Evolutionary conservation across 148 eudicot genomes (phyloP).

Genomic region (Selenicereus undatus): DNA sequence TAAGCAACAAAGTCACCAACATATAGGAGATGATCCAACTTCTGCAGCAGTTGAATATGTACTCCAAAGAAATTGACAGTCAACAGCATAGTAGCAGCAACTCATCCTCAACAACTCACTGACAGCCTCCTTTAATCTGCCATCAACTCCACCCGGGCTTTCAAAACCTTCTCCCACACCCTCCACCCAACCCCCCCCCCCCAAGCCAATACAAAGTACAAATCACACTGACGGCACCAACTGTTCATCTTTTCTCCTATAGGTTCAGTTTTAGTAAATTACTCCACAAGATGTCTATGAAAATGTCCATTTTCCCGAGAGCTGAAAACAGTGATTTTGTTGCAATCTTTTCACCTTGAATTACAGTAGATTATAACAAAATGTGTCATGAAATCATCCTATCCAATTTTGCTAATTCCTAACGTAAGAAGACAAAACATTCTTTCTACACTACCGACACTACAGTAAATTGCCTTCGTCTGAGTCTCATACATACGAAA

Average conservation of each 20-base stretch:
- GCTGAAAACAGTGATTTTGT: too few species aligned
- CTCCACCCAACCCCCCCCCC: neutral
- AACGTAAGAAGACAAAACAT: neutral
- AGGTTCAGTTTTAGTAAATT: too few species aligned
- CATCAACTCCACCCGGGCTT: neutral
- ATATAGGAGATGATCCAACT: neutral
- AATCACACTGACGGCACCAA: too few species aligned
- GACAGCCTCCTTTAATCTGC: neutral
- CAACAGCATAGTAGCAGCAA: neutral
- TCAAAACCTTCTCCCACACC: neutral
- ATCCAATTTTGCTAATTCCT: neutral
- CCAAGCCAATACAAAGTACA: neutral
- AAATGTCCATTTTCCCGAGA: too few species aligned
- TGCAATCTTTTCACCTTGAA: too few species aligned
- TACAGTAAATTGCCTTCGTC: neutral
- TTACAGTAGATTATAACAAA: too few species aligned
- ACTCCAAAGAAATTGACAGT: neutral
- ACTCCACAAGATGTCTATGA: too few species aligned
- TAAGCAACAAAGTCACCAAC: neutral
- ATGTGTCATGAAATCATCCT: neutral
- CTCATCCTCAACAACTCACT: neutral
- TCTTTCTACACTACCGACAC: neutral
- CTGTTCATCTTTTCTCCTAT: too few species aligned
- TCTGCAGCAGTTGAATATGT: neutral
- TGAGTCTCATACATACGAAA: neutral